Evolutionary conservation across 768 basidiomycete species (phyloP).

Genomic region (Pleurotus cornucopiae): DNA sequence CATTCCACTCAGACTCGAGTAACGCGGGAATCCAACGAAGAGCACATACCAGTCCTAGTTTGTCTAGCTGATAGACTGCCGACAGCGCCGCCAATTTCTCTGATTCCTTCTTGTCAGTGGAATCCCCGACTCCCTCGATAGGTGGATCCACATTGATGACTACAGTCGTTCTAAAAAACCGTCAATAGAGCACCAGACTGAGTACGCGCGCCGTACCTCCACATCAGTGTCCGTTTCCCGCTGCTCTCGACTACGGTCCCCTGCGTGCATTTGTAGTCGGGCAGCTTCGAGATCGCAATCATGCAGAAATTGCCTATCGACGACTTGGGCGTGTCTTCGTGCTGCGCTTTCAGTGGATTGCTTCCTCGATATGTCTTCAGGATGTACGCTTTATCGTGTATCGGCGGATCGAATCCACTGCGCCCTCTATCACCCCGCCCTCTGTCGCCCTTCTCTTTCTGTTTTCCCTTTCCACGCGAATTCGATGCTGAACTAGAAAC

Average conservation of each 20-base stretch:
- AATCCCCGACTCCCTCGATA: conserved; percentile 62
- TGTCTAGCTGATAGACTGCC: conserved; percentile 66
- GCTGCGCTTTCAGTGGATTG: conserved; percentile 25
- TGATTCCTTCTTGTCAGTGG: conserved; percentile 54
- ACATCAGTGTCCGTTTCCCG: conserved; percentile 23
- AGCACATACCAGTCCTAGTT: conserved; percentile 56
- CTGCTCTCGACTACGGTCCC: conserved; percentile 22
- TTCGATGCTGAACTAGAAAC: neutral
- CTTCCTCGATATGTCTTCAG: conserved; percentile 23
- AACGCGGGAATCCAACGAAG: neutral
- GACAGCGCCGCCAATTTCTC: conserved; percentile 74
- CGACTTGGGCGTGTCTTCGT: conserved; percentile 32
- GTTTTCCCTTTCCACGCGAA: neutral
- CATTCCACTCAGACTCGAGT: neutral
- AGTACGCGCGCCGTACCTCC: conserved; percentile 35
- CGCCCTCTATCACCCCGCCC: neutral
- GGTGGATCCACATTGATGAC: conserved; percentile 31
- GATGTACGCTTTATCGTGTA: conserved; percentile 31
- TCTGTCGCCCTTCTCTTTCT: neutral
- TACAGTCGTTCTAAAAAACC: conserved; percentile 6
- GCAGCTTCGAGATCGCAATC: conserved; percentile 21
- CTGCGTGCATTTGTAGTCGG: conserved; percentile 28
- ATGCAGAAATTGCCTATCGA: conserved; percentile 37
- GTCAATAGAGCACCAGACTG: neutral
- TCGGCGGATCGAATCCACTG: conserved; percentile 25